These are phyloP conservation scores for Colletotrichum shisoi DNA, from an alignment of 2,329 filamentous ascomycete genomes.

Conservation along the genomic window DNA sequence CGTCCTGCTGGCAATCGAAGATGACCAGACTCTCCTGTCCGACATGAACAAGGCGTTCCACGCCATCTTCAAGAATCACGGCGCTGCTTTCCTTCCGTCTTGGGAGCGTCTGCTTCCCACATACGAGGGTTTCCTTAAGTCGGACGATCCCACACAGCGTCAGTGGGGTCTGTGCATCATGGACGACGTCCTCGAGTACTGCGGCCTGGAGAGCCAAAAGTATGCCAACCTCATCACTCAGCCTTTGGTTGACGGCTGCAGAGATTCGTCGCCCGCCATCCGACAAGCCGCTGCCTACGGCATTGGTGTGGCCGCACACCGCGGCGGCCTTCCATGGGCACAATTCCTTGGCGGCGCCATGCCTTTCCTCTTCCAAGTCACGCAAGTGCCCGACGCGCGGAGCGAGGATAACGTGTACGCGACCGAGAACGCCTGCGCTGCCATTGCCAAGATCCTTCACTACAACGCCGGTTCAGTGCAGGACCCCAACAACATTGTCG, in stretches of 20 bases:
- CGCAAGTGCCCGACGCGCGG: slow-evolving; percentile 80
- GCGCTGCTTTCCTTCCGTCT: slow-evolving; percentile 79
- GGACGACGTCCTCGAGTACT: slow-evolving; percentile 98
- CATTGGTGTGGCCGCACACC: slow-evolving; percentile 92
- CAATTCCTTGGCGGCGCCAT: slow-evolving; percentile 84
- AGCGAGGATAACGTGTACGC: slow-evolving; percentile 95
- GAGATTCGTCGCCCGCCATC: slow-evolving; percentile 86
- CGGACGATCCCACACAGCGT: slow-evolving; percentile 84
- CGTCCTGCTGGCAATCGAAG: slow-evolving; percentile 88
- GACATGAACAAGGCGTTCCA: slow-evolving; percentile 99
- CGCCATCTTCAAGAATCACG: slow-evolving; percentile 97
- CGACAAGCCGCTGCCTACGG: slow-evolving; percentile 96
- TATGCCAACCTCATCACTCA: slow-evolving; percentile 88
- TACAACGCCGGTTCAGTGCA: slow-evolving; percentile 81
- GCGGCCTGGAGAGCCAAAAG: slow-evolving; percentile 83
- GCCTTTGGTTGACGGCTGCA: slow-evolving; percentile 85
- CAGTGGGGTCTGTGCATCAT: slow-evolving; percentile 99
- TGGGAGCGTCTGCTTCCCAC: slow-evolving; percentile 88
- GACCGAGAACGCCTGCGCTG: slow-evolving; percentile 95
- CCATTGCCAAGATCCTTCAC: slow-evolving; percentile 95
- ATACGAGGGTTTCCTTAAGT: slow-evolving; percentile 85
- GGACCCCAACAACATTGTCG: slow-evolving; percentile 77
- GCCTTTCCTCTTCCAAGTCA: slow-evolving; percentile 84
- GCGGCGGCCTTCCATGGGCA: slow-evolving; percentile 85
- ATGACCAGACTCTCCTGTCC: slow-evolving; percentile 93